phyloP scores from a whole-genome alignment of 163 green algal genomes.

The Coccomyxa subellipsoidea region DNA sequence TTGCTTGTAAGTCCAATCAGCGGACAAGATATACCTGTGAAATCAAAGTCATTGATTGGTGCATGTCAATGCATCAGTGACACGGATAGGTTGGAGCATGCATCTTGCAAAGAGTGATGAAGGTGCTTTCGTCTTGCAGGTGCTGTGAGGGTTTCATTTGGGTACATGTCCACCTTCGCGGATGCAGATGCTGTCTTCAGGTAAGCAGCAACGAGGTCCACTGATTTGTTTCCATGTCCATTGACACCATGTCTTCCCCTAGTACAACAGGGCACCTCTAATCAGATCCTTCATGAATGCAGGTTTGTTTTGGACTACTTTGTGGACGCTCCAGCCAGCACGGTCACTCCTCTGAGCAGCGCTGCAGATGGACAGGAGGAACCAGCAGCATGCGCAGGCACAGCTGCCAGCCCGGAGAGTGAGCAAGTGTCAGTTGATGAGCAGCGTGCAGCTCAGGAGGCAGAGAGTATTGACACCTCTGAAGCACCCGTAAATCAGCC shows the following conservation, averaged over 20 bases:
- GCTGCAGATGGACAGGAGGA: not conserved
- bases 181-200: slow-evolving; percentile 61
- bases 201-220: not conserved
- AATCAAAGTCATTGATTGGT: too few species aligned
- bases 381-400: not conserved
- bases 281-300: not conserved
- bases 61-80: too few species aligned
- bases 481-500: not conserved
- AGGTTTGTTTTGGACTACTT: slow-evolving; percentile 65
- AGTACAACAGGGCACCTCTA: not conserved
- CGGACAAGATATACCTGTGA: too few species aligned
- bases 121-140: too few species aligned
- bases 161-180: slow-evolving; percentile 59
- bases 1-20: too few species aligned
- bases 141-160: slow-evolving; percentile 80
- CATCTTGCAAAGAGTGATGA: too few species aligned
- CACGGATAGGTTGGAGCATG: too few species aligned
- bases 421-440: not conserved
- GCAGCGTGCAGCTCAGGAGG: not conserved
- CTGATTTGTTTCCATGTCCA: too few species aligned
- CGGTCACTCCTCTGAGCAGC: not conserved
- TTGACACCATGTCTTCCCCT: too few species aligned
- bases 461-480: not conserved
- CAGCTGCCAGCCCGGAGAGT: not conserved
- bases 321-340: slow-evolving; percentile 29